Percentiles rank a stretch among this genome's conserved stretches.
Evolutionary conservation across 768 basidiomycete genomes (phyloP).

Genomic region (Gymnopilus dilepis): DNA sequence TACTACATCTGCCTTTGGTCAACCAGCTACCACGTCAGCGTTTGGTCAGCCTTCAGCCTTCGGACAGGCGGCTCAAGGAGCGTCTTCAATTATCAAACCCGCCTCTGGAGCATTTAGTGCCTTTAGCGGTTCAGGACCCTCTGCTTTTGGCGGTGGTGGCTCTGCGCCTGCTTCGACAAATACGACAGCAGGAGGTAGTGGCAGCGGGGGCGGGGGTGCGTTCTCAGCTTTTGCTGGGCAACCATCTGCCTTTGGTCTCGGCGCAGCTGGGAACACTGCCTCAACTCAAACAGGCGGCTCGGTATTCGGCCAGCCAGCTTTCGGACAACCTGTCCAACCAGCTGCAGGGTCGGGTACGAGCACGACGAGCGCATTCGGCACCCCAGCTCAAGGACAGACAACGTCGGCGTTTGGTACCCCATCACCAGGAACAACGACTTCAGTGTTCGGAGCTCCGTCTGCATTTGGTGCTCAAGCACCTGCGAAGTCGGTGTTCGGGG

Average conservation of each 20-base stretch:
- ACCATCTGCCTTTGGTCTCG: conserved; percentile 46
- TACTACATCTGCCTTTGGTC: conserved; percentile 33
- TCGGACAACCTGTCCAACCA: conserved; percentile 18
- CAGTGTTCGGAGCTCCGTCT: too few relatives aligned
- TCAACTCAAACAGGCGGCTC: conserved; percentile 31
- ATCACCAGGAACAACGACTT: conserved; percentile 25
- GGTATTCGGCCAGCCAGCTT: conserved; percentile 34
- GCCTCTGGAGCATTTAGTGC: conserved; percentile 58
- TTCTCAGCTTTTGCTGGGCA: conserved; percentile 58
- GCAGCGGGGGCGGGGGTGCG: conserved; percentile 38
- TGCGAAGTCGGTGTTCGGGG: conserved; percentile 24
- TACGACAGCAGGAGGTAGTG: conserved; percentile 13
- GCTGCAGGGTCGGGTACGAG: conserved; percentile 6
- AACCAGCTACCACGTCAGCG: conserved; percentile 32
- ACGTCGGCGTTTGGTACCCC: conserved; percentile 37
- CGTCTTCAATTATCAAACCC: conserved; percentile 51
- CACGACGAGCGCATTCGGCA: conserved; percentile 22
- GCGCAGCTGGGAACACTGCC: conserved; percentile 10
- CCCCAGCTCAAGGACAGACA: conserved; percentile 25
- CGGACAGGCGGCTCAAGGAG: conserved; percentile 33
- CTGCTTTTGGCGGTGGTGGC: conserved; percentile 31
- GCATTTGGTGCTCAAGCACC: conserved; percentile 24
- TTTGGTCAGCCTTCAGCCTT: conserved; percentile 34
- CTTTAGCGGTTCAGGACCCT: conserved; percentile 37
- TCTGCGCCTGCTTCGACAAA: conserved; percentile 7